Conservation (phyloP, 2,329 filamentous ascomycete genomes). For the Metarhizium rileyi region DNA sequence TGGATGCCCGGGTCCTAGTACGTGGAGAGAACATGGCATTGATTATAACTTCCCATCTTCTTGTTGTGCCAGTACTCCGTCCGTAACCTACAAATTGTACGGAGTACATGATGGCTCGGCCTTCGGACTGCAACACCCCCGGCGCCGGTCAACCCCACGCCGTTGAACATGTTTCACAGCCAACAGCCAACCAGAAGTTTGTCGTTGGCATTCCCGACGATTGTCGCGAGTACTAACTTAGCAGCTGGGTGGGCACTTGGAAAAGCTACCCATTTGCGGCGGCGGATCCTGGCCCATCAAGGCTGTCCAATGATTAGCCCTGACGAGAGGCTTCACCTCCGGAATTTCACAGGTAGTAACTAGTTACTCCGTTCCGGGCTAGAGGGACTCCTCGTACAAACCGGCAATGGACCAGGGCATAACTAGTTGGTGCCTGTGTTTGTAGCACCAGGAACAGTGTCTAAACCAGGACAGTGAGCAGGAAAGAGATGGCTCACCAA, state of each 20-base stretch:
- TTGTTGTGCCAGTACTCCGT: too few relatives aligned
- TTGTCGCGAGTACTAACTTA: neutral
- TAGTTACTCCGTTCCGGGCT: too few relatives aligned
- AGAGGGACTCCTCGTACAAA: too few relatives aligned
- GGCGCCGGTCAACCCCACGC: neutral
- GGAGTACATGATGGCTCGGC: neutral
- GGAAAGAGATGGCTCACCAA: neutral
- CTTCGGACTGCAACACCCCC: neutral
- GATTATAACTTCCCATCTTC: too few relatives aligned
- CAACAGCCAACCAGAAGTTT: neutral
- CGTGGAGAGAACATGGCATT: too few relatives aligned
- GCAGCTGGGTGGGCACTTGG: neutral
- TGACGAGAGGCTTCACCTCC: neutral
- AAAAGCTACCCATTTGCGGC: neutral
- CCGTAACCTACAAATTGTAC: too few relatives aligned
- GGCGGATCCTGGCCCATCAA: neutral
- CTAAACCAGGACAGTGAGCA: neutral
- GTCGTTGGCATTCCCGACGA: neutral
- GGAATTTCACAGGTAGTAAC: too few relatives aligned
- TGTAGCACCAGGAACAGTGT: neutral
- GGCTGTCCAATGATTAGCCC: neutral
- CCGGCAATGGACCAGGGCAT: neutral
- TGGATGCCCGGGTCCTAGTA: neutral
- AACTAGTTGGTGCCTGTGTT: neutral
- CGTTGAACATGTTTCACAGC: slow-evolving; percentile 5